Percentiles rank a stretch among this genome's conserved stretches.
Conservation (phyloP, 768 basidiomycete genomes). For the Candolleomyces aberdarensis region DNA sequence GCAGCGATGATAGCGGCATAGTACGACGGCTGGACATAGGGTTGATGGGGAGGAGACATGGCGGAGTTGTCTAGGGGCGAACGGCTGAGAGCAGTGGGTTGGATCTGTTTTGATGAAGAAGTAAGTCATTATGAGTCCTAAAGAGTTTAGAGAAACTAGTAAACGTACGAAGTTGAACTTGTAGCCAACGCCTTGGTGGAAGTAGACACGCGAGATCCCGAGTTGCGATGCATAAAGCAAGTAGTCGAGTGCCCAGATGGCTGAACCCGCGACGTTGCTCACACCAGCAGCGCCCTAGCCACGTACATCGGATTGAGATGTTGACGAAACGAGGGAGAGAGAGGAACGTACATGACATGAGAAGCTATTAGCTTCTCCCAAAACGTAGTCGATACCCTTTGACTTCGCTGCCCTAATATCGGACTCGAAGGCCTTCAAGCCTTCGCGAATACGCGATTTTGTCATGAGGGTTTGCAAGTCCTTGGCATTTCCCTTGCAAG, state of each 20-base stretch:
- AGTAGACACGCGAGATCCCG: neutral
- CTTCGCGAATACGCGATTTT: neutral
- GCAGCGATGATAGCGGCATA: conserved; percentile 1
- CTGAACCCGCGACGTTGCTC: conserved; percentile 2
- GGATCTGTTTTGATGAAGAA: neutral
- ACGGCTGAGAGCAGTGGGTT: neutral
- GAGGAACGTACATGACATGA: neutral
- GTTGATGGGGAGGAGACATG: neutral
- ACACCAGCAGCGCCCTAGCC: neutral
- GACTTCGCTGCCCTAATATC: neutral
- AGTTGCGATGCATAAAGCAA: conserved; percentile 1
- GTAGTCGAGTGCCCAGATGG: conserved; percentile 2
- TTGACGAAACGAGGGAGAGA: neutral
- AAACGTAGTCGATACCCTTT: neutral
- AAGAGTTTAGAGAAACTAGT: neutral
- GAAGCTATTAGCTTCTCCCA: conserved; percentile 5
- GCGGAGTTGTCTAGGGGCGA: neutral
- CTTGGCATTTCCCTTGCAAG: neutral
- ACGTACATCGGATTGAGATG: neutral
- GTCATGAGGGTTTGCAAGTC: neutral
- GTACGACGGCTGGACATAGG: neutral
- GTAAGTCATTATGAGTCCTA: neutral
- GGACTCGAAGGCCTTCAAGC: neutral
- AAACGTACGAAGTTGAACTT: conserved; percentile 2
- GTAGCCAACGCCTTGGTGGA: conserved; percentile 1